These are phyloP conservation scores for Sordariomycetes sp. DNA, from an alignment of 2,329 filamentous ascomycete genomes.

Conservation along the genomic window DNA sequence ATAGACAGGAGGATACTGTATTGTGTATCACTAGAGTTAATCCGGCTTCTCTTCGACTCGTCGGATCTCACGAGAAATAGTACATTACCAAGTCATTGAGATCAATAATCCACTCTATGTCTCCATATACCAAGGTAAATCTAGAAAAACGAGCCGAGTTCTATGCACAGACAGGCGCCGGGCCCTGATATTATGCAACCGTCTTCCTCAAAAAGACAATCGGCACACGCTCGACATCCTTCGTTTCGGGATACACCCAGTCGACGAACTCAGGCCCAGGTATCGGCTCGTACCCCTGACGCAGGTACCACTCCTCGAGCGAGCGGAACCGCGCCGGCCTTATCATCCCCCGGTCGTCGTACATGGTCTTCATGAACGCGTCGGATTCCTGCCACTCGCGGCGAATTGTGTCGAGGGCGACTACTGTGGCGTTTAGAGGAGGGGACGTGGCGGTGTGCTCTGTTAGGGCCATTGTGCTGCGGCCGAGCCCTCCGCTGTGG, in stretches of 20 bases:
- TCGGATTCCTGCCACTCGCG: neutral
- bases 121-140: no score
- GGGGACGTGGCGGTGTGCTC: conserved; percentile 17
- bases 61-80: no score
- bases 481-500: conserved; percentile 20
- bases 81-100: no score
- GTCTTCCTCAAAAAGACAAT: neutral
- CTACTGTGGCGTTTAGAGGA: conserved; percentile 16
- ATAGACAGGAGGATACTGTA: no score
- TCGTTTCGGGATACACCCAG: neutral
- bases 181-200: no score
- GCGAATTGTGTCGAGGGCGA: neutral
- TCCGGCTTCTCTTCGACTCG: no score
- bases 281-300: conserved; percentile 11
- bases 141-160: no score
- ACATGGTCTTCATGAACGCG: conserved; percentile 8
- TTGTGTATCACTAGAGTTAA: no score
- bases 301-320: conserved; percentile 15
- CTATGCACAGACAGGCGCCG: no score
- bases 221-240: neutral
- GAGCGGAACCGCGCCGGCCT: conserved; percentile 12
- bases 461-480: conserved; percentile 18
- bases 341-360: conserved; percentile 13
- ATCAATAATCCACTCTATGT: no score
- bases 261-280: neutral